phyloP scores from a whole-genome alignment of 2,329 filamentous ascomycete species.

The Teratosphaeria gauchensis region DNA sequence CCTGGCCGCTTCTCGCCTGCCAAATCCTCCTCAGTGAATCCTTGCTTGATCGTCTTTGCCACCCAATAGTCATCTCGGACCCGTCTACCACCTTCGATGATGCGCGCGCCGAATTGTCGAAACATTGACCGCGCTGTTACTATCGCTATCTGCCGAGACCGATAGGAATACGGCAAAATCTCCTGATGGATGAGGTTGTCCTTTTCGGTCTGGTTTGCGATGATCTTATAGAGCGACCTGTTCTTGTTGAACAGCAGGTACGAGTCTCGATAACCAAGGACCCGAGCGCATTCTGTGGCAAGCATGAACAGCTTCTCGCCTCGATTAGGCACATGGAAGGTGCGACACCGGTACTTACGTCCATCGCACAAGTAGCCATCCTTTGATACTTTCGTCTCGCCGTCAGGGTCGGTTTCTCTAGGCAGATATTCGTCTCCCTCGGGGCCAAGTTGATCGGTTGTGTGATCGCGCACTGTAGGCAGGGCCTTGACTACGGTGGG shows the following conservation, averaged over 20 bases:
- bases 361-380: conserved; percentile 74
- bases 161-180: conserved; percentile 91
- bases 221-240: conserved; percentile 92
- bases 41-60: conserved; percentile 90
- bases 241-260: conserved; percentile 99
- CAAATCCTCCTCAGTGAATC: conserved; percentile 92
- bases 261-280: conserved; percentile 91
- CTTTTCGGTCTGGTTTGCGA: conserved; percentile 90
- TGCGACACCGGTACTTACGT: conserved; percentile 84
- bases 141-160: conserved; percentile 96
- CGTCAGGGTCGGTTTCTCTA: conserved; percentile 82
- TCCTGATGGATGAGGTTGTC: conserved; percentile 93
- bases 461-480: conserved; percentile 92
- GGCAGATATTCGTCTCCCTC: conserved; percentile 92
- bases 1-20: conserved; percentile 94
- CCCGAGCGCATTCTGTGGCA: conserved; percentile 90
- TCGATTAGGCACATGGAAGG: conserved; percentile 82
- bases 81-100: conserved; percentile 79
- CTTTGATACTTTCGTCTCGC: conserved; percentile 83
- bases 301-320: conserved; percentile 97
- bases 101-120: conserved; percentile 88
- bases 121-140: conserved; percentile 98
- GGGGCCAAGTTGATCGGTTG: conserved; percentile 83
- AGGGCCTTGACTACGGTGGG: conserved; percentile 76
- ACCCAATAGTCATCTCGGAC: conserved; percentile 99